Conservation (phyloP, 352 stramenopile species). For the Phytophthora syringae region DNA sequence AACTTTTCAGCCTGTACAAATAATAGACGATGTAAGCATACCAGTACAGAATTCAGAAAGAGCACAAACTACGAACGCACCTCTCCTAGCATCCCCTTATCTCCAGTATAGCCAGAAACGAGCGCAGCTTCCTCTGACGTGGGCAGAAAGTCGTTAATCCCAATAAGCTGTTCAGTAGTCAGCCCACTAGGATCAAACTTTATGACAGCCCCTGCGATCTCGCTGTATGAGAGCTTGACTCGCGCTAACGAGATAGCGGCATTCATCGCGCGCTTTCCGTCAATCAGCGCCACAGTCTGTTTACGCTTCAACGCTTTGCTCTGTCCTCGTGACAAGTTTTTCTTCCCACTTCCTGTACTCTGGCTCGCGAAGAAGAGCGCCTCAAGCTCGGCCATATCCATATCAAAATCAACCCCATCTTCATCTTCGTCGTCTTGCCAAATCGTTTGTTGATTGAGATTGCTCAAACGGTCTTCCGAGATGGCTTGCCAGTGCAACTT, state of each 20-base stretch:
- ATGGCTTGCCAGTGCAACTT: conserved; percentile 92
- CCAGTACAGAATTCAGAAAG: neutral
- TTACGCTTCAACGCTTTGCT: conserved; percentile 70
- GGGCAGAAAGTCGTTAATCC: conserved; percentile 94
- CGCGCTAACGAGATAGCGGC: conserved; percentile 95
- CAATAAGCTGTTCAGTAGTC: conserved; percentile 80
- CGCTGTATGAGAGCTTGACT: conserved; percentile 93
- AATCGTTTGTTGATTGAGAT: conserved; percentile 74
- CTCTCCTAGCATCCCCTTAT: conserved; percentile 70
- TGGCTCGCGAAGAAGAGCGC: conserved; percentile 84
- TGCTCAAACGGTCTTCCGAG: conserved; percentile 81
- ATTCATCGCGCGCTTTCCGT: conserved; percentile 98
- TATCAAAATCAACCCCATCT: conserved; percentile 80
- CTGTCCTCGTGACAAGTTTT: conserved; percentile 35
- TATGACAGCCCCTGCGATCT: conserved; percentile 80
- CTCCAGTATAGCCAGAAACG: conserved; percentile 84
- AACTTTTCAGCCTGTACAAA: conserved; percentile 80
- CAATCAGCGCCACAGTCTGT: conserved; percentile 92
- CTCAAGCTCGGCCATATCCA: conserved; percentile 91
- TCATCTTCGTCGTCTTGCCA: conserved; percentile 84
- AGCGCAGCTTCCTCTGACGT: conserved; percentile 91
- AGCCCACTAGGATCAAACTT: conserved; percentile 73
- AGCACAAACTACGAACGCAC: conserved; percentile 28
- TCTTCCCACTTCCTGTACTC: conserved; percentile 55
- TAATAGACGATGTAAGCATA: conserved; percentile 12